Evolutionary conservation across 306 rosid genomes (phyloP).

Genomic region (Mucuna pruriens): DNA sequence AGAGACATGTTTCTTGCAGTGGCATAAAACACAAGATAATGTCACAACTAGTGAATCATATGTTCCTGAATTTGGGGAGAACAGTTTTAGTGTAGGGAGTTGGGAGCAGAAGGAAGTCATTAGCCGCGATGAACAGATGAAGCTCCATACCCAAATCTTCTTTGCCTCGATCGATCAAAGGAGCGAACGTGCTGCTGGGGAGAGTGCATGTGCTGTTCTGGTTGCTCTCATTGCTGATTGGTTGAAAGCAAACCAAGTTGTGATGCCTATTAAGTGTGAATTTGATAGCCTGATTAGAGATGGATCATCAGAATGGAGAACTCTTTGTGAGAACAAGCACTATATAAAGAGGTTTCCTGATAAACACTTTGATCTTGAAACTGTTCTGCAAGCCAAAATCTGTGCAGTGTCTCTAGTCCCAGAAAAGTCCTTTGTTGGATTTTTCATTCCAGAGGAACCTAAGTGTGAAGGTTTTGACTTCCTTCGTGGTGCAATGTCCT

Average conservation of each 20-base stretch:
- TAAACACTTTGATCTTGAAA: slow-evolving; percentile 86
- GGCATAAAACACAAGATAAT: slow-evolving; percentile 62
- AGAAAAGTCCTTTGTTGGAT: slow-evolving; percentile 70
- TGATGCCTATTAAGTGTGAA: slow-evolving; percentile 74
- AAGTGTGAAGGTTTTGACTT: slow-evolving; percentile 65
- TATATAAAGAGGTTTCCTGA: slow-evolving; percentile 65
- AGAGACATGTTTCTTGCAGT: slow-evolving; percentile 41
- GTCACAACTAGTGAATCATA: slow-evolving; percentile 53
- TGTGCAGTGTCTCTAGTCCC: slow-evolving; percentile 61
- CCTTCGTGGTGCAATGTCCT: slow-evolving; percentile 75
- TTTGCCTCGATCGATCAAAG: slow-evolving; percentile 83
- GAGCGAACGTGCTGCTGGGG: slow-evolving; percentile 69
- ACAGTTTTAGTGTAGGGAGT: slow-evolving; percentile 67
- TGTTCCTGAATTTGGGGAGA: slow-evolving; percentile 72
- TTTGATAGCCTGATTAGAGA: slow-evolving; percentile 76
- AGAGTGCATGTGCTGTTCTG: slow-evolving; percentile 80
- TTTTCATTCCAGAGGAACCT: slow-evolving; percentile 75
- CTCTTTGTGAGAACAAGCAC: slow-evolving; percentile 66
- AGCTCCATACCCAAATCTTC: slow-evolving; percentile 68
- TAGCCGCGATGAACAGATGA: slow-evolving; percentile 70
- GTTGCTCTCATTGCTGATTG: slow-evolving; percentile 76
- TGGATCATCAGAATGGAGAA: slow-evolving; percentile 81
- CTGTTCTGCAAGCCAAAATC: slow-evolving; percentile 73
- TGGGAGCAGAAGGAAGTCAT: slow-evolving; percentile 78
- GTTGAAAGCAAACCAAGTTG: slow-evolving; percentile 61